Evolutionary conservation across 371 early-diverging fungal species (phyloP).

Genomic region (Capillidium heterosporum): DNA sequence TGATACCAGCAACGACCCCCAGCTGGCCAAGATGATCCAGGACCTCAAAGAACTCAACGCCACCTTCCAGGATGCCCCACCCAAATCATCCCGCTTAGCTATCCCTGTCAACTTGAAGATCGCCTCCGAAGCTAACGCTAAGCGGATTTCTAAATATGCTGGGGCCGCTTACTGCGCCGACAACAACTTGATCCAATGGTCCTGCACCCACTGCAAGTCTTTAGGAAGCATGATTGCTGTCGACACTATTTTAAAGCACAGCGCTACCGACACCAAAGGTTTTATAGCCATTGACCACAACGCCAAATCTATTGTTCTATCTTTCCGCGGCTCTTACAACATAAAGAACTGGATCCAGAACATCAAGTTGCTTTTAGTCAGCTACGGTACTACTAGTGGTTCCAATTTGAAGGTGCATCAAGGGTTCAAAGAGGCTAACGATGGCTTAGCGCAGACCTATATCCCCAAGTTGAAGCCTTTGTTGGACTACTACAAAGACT

Average conservation of each 20-base stretch:
- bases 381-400: neutral
- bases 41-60: neutral
- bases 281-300: neutral
- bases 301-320: neutral
- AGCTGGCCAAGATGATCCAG: neutral
- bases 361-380: neutral
- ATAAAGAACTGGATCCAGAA: slow-evolving; percentile 1
- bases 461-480: neutral
- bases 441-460: neutral
- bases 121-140: neutral
- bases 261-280: neutral
- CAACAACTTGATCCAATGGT: neutral
- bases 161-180: slow-evolving; percentile 3
- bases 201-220: neutral
- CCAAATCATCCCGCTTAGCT: neutral
- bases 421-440: slow-evolving; percentile 2
- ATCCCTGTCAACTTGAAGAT: neutral
- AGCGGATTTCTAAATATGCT: neutral
- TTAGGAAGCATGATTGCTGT: neutral
- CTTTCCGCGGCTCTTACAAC: neutral
- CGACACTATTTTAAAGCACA: neutral
- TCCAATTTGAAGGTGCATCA: neutral
- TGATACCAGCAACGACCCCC: neutral
- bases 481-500: slow-evolving; percentile 1
- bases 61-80: neutral